These are phyloP conservation scores for Flaveria bidentis DNA, from an alignment of 129 eudicot genomes.

Conservation along the genomic window DNA sequence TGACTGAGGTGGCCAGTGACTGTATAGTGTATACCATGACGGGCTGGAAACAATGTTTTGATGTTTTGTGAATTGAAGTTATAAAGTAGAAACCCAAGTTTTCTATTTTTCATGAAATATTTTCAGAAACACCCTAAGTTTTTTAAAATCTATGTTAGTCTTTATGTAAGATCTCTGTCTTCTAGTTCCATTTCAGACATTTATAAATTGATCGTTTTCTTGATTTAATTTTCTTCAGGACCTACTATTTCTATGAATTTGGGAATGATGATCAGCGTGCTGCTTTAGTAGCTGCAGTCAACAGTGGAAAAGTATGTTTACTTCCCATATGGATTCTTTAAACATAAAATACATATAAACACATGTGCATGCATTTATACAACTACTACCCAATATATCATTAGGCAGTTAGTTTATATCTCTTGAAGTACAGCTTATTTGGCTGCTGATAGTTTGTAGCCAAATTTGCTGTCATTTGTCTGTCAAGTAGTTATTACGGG, in stretches of 20 bases:
- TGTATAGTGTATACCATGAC: too few species aligned
- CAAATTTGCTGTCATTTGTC: neutral
- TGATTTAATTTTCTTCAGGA: conserved; percentile 47
- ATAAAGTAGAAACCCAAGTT: neutral
- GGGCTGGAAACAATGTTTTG: too few species aligned
- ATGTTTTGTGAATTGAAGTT: neutral
- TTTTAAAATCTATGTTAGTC: neutral
- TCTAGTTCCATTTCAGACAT: conserved; percentile 9
- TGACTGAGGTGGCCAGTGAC: too few species aligned
- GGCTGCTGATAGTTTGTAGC: neutral
- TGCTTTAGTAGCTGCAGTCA: conserved; percentile 87
- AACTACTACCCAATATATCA: neutral
- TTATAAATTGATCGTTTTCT: conserved; percentile 19
- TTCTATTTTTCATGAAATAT: neutral
- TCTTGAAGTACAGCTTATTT: neutral
- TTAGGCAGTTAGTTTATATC: neutral
- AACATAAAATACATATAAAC: neutral
- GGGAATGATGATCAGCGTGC: conserved; percentile 74
- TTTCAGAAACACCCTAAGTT: neutral
- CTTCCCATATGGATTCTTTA: neutral
- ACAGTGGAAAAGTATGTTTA: conserved; percentile 71
- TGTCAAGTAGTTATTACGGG: neutral
- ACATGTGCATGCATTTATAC: neutral
- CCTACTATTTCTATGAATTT: conserved; percentile 85
- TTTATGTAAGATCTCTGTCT: neutral